Percentiles rank a stretch among this genome's conserved stretches.
These are phyloP conservation scores for Solanum arcanum DNA, from an alignment of 257 asterid species.

Conservation along the genomic window DNA sequence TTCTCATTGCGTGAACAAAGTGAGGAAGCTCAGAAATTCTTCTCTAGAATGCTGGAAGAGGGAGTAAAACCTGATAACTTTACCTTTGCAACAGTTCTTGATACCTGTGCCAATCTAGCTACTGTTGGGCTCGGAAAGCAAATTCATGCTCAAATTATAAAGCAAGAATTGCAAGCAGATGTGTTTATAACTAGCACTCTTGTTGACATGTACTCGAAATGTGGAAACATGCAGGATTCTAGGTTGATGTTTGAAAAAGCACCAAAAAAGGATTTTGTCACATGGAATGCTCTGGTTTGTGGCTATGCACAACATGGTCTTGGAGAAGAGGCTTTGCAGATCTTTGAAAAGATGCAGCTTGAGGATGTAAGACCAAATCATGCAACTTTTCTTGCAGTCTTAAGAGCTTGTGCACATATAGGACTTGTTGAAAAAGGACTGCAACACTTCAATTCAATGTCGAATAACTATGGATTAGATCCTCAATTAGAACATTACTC, in stretches of 20 bases:
- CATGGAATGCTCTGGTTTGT: constrained; percentile 85
- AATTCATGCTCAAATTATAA: constrained; percentile 79
- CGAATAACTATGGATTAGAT: constrained; percentile 32
- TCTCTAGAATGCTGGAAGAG: constrained; percentile 48
- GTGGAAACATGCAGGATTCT: constrained; percentile 73
- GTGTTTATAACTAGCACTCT: constrained; percentile 71
- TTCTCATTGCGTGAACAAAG: constrained; percentile 60
- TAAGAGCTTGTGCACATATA: constrained; percentile 83
- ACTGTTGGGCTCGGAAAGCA: constrained; percentile 80
- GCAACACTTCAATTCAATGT: constrained; percentile 54
- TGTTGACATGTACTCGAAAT: constrained; percentile 93
- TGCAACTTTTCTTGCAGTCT: constrained; percentile 81
- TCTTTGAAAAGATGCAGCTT: constrained; percentile 46
- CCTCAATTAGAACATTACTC: constrained; percentile 85
- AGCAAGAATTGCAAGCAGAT: constrained; percentile 68
- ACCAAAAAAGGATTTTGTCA: constrained; percentile 52
- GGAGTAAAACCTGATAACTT: constrained; percentile 69
- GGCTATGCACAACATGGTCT: constrained; percentile 78
- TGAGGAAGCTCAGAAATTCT: constrained; percentile 66
- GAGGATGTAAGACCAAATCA: constrained; percentile 54
- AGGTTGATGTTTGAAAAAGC: constrained; percentile 63
- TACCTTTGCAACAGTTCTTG: constrained; percentile 85
- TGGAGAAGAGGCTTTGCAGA: constrained; percentile 51
- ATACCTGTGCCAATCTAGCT: constrained; percentile 79
- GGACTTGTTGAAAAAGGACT: constrained; percentile 60